Conservation (phyloP, 1,284 basidiomycete species). For the Spongispora temasekensis region DNA sequence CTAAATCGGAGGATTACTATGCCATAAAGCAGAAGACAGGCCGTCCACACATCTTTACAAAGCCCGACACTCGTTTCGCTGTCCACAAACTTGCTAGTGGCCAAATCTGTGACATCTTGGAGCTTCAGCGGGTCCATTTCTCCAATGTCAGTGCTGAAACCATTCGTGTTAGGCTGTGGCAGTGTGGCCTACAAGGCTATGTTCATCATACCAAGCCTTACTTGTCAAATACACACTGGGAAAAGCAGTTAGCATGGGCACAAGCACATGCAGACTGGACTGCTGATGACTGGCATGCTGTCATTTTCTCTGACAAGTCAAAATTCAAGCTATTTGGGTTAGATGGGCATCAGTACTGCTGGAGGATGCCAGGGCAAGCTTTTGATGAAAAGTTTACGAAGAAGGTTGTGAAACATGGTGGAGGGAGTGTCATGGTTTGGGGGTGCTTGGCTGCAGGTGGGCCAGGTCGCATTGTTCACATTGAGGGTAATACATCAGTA, state of each 20-base stretch:
- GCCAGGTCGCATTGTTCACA: background rate
- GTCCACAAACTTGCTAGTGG: background rate
- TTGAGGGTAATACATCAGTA: background rate
- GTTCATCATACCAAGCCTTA: background rate
- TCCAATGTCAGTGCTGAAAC: background rate
- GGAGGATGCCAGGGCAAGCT: background rate
- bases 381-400: background rate
- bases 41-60: background rate
- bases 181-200: background rate
- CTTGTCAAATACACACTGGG: background rate
- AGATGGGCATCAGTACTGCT: background rate
- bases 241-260: background rate
- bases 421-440: no score
- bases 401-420: no score
- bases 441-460: no score
- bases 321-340: background rate
- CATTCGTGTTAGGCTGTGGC: background rate
- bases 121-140: background rate
- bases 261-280: background rate
- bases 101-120: background rate
- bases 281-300: background rate
- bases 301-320: background rate
- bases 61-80: no score
- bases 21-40: background rate
- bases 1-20: background rate